Conservation (phyloP, 305 asterid species). For the Euphrasia arctica region DNA sequence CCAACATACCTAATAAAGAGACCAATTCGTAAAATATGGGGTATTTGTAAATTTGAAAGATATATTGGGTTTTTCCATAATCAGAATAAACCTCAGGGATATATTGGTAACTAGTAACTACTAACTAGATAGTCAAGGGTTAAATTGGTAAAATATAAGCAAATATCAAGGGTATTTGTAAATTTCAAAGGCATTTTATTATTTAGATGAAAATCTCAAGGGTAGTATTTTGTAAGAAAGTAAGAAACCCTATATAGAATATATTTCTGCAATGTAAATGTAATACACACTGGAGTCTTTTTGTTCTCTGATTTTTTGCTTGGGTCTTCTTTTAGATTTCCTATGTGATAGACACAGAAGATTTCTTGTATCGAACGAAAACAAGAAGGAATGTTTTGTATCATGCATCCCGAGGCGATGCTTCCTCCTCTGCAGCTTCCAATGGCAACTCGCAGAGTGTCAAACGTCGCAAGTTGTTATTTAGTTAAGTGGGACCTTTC, state of each 20-base stretch:
- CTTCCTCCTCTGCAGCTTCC: slow-evolving; percentile 26
- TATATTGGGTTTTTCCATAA: too few species aligned
- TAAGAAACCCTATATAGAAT: neutral
- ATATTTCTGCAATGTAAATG: neutral
- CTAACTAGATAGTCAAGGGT: neutral
- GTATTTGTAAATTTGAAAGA: neutral
- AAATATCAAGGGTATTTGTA: slow-evolving; percentile 4
- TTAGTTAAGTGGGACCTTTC: slow-evolving; percentile 25
- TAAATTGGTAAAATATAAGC: neutral
- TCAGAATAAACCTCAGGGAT: too few species aligned
- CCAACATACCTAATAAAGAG: neutral
- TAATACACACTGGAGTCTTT: slow-evolving; percentile 2
- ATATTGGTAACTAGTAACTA: too few species aligned
- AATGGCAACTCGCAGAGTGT: slow-evolving; percentile 24
- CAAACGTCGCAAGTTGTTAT: slow-evolving; percentile 38
- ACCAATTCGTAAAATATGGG: neutral
- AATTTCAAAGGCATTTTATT: neutral
- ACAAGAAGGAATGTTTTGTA: slow-evolving; percentile 40
- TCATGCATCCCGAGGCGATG: slow-evolving; percentile 28
- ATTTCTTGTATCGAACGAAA: slow-evolving; percentile 52
- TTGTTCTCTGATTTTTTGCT: slow-evolving; percentile 17
- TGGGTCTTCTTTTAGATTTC: slow-evolving; percentile 38
- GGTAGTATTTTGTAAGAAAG: neutral
- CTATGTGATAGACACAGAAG: slow-evolving; percentile 85
- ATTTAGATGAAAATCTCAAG: neutral